Percentiles rank a stretch among this genome's conserved stretches.
Conservation (phyloP, 495 filamentous ascomycete genomes). For the Neurospora sp. region DNA sequence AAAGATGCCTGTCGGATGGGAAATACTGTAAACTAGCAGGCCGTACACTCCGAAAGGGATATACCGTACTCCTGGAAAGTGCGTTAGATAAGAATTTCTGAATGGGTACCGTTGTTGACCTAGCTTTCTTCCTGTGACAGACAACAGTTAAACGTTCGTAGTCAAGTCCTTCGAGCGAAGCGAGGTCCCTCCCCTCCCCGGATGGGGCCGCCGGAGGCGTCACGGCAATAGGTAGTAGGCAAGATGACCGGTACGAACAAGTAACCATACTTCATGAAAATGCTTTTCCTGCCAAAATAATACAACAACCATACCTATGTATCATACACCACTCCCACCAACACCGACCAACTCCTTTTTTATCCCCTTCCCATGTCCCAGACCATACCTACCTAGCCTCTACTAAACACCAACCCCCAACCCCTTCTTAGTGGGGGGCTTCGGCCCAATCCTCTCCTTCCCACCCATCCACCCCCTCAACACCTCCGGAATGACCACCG, state of each 20-base stretch:
- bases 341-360: not conserved
- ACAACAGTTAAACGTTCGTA: too few relatives aligned
- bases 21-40: too few relatives aligned
- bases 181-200: not conserved
- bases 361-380: not conserved
- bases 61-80: too few relatives aligned
- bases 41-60: too few relatives aligned
- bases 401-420: not conserved
- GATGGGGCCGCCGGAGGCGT: not conserved
- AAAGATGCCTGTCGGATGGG: too few relatives aligned
- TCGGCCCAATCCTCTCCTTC: slow-evolving; percentile 49
- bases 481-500: slow-evolving; percentile 64
- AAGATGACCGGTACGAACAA: not conserved
- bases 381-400: not conserved
- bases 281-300: not conserved
- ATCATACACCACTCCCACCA: not conserved
- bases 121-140: too few relatives aligned
- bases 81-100: too few relatives aligned
- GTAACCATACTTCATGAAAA: not conserved
- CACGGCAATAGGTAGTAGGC: not conserved
- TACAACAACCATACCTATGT: not conserved
- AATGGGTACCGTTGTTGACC: too few relatives aligned
- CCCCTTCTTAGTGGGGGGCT: not conserved
- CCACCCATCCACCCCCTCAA: slow-evolving; percentile 73
- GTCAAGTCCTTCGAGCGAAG: not conserved